Conservation (phyloP, 257 asterid species). For the Prunella vulgaris region DNA sequence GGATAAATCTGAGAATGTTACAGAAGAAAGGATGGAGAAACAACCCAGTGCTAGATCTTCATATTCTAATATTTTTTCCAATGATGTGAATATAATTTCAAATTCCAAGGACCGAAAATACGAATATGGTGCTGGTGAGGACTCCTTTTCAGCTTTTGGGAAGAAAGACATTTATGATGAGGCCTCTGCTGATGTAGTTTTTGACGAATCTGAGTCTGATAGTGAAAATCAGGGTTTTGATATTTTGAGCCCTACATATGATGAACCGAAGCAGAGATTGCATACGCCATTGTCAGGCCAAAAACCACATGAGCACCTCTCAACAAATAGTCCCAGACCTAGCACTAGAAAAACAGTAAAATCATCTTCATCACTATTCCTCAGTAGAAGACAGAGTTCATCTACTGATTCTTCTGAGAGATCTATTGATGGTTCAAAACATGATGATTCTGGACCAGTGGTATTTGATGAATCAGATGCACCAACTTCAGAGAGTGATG, state of each 20-base stretch:
- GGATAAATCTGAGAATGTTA: constrained; percentile 30
- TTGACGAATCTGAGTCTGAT: constrained; percentile 65
- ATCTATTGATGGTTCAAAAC: constrained; percentile 24
- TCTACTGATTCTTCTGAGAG: constrained; percentile 33
- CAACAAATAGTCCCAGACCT: constrained; percentile 25
- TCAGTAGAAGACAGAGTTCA: constrained; percentile 29
- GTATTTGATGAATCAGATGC: constrained; percentile 57
- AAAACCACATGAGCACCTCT: constrained; percentile 24
- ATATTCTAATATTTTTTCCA: constrained; percentile 30
- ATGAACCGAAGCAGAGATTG: constrained; percentile 40
- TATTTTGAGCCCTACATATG: constrained; percentile 31
- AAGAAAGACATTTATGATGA: constrained; percentile 23
- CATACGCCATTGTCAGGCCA: constrained; percentile 39
- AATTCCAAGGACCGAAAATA: constrained; percentile 28
- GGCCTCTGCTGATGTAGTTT: constrained; percentile 40
- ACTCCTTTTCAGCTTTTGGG: constrained; percentile 20
- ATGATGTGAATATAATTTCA: constrained; percentile 30
- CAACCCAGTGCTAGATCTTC: constrained; percentile 32
- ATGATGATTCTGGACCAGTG: constrained; percentile 13
- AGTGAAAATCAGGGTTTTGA: constrained; percentile 33
- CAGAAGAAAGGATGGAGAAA: constrained; percentile 30
- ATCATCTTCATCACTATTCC: constrained; percentile 24
- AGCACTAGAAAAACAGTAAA: constrained; percentile 30
- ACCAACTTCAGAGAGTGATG: constrained; percentile 47
- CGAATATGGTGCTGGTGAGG: constrained; percentile 30